Percentiles rank a stretch among this genome's conserved stretches.
Evolutionary conservation across 352 stramenopile genomes (phyloP).

Genomic region (Phytophthora rubi): DNA sequence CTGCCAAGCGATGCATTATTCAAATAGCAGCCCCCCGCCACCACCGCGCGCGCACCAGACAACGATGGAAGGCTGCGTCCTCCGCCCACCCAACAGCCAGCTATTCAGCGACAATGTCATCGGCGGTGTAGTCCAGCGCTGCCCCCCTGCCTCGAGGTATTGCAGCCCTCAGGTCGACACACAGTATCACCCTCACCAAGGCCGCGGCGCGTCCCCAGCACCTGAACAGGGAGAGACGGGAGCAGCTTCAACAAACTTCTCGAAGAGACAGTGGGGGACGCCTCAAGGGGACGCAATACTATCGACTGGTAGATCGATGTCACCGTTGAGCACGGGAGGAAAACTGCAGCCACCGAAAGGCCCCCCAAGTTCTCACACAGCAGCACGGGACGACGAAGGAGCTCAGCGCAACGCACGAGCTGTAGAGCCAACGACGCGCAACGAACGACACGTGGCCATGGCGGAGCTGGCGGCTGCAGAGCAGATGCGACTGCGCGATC

Average conservation of each 20-base stretch:
- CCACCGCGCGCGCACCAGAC: neutral
- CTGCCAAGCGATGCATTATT: neutral
- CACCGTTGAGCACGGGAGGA: neutral
- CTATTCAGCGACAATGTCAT: slow-evolving; percentile 5
- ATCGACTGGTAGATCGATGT: neutral
- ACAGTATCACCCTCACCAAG: neutral
- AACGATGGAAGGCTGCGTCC: neutral
- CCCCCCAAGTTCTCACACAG: neutral
- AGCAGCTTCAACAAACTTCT: neutral
- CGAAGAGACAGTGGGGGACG: neutral
- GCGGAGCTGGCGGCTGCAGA: neutral
- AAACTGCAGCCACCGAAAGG: neutral
- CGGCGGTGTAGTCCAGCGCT: neutral
- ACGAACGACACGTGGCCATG: neutral
- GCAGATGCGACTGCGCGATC: neutral
- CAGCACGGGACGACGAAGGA: neutral
- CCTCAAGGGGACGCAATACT: neutral
- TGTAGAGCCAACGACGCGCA: neutral
- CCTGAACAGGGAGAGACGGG: neutral
- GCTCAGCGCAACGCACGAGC: neutral
- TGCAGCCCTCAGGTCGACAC: neutral
- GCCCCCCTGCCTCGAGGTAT: neutral
- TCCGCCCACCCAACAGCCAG: neutral
- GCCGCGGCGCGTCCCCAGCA: neutral
- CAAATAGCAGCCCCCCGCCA: neutral